Percentiles rank a stretch among this genome's conserved stretches.
These are phyloP conservation scores for Saccharomyces uvarum DNA, from an alignment of 1,139 yeast genomes.

Conservation along the genomic window DNA sequence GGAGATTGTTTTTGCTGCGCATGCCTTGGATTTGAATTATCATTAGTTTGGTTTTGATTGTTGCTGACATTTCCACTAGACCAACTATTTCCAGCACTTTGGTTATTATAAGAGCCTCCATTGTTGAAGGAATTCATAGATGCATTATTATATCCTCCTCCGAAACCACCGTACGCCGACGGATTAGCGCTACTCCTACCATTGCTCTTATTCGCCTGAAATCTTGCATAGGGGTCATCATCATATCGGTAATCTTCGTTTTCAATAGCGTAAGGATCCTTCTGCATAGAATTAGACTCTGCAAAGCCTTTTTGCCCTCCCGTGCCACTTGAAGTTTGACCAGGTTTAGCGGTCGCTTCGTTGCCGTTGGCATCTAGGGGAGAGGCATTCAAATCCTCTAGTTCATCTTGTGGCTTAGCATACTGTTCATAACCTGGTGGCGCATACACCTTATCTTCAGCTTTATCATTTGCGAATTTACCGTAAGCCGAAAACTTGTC, in stretches of 20 bases:
- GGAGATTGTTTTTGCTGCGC: not conserved
- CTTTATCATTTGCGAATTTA: slow-evolving; percentile 47
- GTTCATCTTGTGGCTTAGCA: slow-evolving; percentile 12
- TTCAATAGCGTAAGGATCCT: slow-evolving; percentile 8
- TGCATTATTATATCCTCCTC: not conserved
- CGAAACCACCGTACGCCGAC: not conserved
- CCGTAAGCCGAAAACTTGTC: slow-evolving; percentile 62
- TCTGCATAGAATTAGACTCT: not conserved
- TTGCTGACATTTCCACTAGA: not conserved
- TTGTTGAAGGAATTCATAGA: not conserved
- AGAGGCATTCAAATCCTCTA: slow-evolving; percentile 19
- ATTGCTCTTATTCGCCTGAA: not conserved
- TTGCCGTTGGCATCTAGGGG: slow-evolving; percentile 12
- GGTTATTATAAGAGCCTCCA: not conserved
- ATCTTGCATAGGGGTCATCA: slow-evolving; percentile 5
- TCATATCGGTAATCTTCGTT: slow-evolving; percentile 3
- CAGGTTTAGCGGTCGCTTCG: slow-evolving; percentile 3
- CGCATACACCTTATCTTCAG: slow-evolving; percentile 36
- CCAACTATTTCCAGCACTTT: not conserved
- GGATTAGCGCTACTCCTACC: not conserved
- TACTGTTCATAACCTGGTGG: slow-evolving; percentile 38
- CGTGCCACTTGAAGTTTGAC: not conserved
- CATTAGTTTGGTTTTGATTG: not conserved
- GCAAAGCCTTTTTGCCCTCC: not conserved
- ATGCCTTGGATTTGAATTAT: not conserved